Evolutionary conservation across 1,139 yeast species (phyloP), one percentile per base, ranked within the genome.

Genomic region (Candida sojae): DNA sequence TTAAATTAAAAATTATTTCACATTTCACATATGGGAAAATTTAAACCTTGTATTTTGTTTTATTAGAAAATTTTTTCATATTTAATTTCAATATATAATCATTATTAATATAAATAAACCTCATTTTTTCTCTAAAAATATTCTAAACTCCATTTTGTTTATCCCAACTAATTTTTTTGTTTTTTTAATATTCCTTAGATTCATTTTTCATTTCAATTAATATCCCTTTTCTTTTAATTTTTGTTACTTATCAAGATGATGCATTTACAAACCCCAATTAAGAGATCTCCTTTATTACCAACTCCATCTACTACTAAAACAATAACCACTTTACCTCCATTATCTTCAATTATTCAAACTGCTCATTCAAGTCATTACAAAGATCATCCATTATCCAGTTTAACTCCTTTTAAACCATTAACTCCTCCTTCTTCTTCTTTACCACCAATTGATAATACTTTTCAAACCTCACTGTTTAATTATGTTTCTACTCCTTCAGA

Each of bases 301-400:
- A 65, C 65, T 35, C 39, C 48, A n/a, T 29, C 47, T 10, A 30
- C 48, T 29, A 31, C 50, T 13, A 31, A 17, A 17, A 41, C 43
- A 3, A 28, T 37, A 31, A 31, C 73, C 39, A 61, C 63, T 52
- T 70, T 75, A 51, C 80, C 79, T 25, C 80, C 80, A 17, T 69
- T 75, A 57, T 68, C 75, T 33, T 60, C 77, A 26, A 59, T 71
- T 26, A 63, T 75, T 43, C 56, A 63, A 39, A 57, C 61, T 36
- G 62, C 62, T 28, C 58, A 48, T 49, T 44, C 55, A 49, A 46
- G 39, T 38, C 49, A 50, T 40, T 44, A 41, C 30, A 53, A 45
- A 28, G 54, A 51, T 36, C 79, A 78, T 40, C 79, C 79, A 29
- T 67, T 73, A 54, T 65, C 71, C 29, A 57, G 71, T 21, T 56